Evolutionary conservation across 2,329 filamentous ascomycete genomes (phyloP).

Genomic region (Uncinocarpus reesii): DNA sequence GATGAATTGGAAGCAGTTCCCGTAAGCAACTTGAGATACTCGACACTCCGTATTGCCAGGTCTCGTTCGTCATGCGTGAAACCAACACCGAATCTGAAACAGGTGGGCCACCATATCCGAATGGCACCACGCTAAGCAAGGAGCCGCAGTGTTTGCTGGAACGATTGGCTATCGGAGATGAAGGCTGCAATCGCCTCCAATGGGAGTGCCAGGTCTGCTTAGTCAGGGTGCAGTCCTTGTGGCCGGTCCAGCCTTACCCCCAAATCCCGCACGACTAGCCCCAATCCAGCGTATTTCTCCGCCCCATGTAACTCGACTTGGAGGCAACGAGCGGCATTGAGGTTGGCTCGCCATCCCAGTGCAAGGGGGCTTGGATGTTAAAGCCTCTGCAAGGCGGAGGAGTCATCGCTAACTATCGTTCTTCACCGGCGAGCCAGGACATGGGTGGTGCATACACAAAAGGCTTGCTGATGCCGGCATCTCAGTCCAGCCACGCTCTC

Average conservation of each 20-base stretch:
- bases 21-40: too few species aligned
- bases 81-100: background rate
- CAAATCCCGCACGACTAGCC: background rate
- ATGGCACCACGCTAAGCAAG: background rate
- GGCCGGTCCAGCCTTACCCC: background rate
- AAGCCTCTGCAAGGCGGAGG: constrained; percentile 2
- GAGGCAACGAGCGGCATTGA: background rate
- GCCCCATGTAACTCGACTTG: background rate
- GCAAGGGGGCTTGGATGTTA: background rate
- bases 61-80: too few species aligned
- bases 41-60: too few species aligned
- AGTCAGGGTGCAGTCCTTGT: background rate
- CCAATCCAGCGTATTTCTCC: background rate
- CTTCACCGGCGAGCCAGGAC: background rate
- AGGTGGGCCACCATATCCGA: background rate
- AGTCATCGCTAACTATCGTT: constrained; percentile 1
- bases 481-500: background rate
- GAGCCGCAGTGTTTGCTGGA: background rate
- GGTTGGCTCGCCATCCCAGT: background rate
- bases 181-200: too few species aligned
- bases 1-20: constrained; percentile 2
- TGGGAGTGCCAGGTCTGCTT: background rate
- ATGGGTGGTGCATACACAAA: background rate
- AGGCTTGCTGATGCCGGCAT: constrained; percentile 1
- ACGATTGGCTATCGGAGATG: too few species aligned